These are phyloP conservation scores for Clitopilus hobsonii DNA, from an alignment of 768 basidiomycete species.

Conservation along the genomic window DNA sequence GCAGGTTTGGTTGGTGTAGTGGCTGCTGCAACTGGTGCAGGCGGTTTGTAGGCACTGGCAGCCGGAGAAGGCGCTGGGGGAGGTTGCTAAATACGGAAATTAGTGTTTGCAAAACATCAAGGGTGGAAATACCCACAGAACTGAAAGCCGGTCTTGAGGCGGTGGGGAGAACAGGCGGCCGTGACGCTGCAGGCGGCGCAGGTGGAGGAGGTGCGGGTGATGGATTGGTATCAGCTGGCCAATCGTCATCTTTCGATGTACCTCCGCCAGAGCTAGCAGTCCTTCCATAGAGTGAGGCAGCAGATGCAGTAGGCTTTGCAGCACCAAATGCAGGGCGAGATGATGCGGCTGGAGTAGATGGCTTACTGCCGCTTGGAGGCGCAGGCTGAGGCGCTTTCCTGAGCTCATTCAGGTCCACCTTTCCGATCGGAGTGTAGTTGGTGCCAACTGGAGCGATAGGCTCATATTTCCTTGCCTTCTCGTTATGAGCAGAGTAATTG, in stretches of 20 bases:
- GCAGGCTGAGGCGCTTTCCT: conserved; percentile 37
- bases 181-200: conserved; percentile 34
- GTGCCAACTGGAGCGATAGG: conserved; percentile 82
- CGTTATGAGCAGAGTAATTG: conserved; percentile 82
- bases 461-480: conserved; percentile 65
- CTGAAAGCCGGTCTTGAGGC: conserved; percentile 37
- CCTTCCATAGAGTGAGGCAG: conserved; percentile 39
- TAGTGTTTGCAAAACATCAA: background rate
- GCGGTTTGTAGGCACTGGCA: conserved; percentile 22
- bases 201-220: conserved; percentile 35
- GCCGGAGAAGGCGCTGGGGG: conserved; percentile 12
- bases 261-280: conserved; percentile 26
- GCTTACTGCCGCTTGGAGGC: conserved; percentile 21
- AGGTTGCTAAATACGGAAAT: conserved; percentile 2
- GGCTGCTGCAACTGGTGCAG: conserved; percentile 38
- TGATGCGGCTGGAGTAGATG: conserved; percentile 30
- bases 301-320: conserved; percentile 31
- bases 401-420: conserved; percentile 61
- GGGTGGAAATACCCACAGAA: conserved; percentile 19
- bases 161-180: conserved; percentile 43
- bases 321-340: conserved; percentile 46
- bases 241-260: conserved; percentile 47
- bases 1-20: conserved; percentile 58
- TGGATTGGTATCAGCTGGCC: conserved; percentile 47
- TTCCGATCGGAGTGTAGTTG: conserved; percentile 71